Evolutionary conservation across 2,329 filamentous ascomycete species (phyloP), one percentile per base, ranked within the genome.

Genomic region (Hortaea werneckii): DNA sequence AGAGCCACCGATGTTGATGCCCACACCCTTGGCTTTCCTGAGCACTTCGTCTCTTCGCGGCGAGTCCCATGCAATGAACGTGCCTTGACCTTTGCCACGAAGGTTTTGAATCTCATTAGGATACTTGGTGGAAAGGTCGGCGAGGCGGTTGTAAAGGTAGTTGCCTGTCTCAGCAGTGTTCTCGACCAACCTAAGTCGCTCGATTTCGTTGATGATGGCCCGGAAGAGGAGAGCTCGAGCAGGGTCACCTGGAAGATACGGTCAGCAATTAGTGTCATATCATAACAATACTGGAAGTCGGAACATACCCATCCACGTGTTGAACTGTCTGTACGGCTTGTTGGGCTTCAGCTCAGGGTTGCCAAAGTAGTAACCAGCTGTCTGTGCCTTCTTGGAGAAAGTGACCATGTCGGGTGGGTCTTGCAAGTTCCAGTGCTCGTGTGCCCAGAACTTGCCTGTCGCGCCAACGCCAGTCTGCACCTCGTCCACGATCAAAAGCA

Each of bases 251-350:
- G 42, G 5, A 35, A 35, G 32, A 35, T 35, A 9, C 32, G 32
- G 34, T 37, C 8, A 26, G 7, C n/a, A 12, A 37, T 12, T 35
- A 42, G 52, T 40, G 53, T 49, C 39, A 37, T 32, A 29, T 35
- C 29, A 13, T 13, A 26, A 2, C 6, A 20, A 29, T 10, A 29
- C 8, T 5, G 29, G 37, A 29, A 27, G 40, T 27, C 12, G 26
- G 20, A 1, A 49, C 55, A 55, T 43, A 57, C 56, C 51, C 83
- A 94, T 94, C 87, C 87, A 94, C 41, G 87, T 95, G 76, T 95
- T 95, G 77, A 95, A 95, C 70, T 95, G 88, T 51, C 88, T 82
- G 75, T 94, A 95, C 5, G 89, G 85, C 76, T 89, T 89, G 74
- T 94, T 94, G 51, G 88, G 88, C 9, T 85, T 77, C 56, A 95